Percentiles rank a stretch among this genome's conserved stretches.
Conservation (phyloP, 306 rosid species). For the Vigna unguiculata region DNA sequence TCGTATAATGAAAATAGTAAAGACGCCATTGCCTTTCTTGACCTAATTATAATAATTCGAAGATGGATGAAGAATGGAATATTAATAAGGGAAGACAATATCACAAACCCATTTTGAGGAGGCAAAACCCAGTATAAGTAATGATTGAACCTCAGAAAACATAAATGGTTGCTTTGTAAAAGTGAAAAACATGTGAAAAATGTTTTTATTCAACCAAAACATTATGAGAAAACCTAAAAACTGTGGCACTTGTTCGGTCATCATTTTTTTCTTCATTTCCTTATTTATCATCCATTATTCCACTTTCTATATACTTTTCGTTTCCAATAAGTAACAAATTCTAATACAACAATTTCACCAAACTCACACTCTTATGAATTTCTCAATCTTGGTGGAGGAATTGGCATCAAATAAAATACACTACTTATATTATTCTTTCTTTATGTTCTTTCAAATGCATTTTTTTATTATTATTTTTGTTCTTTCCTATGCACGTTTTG, state of each 20-base stretch:
- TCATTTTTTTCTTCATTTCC: not conserved
- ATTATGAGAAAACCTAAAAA: not conserved
- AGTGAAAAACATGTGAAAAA: conserved; percentile 25
- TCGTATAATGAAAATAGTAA: too few species aligned
- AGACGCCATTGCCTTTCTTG: not conserved
- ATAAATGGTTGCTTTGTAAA: not conserved
- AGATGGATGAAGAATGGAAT: not conserved
- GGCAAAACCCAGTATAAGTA: conserved; percentile 20
- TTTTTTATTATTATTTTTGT: not conserved
- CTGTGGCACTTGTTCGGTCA: conserved; percentile 40
- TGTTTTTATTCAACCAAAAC: conserved; percentile 1
- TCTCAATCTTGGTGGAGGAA: not conserved
- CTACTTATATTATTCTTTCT: not conserved
- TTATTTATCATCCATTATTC: conserved; percentile 20
- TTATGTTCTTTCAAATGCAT: not conserved
- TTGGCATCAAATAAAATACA: not conserved
- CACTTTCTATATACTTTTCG: conserved; percentile 21
- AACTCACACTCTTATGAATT: not conserved
- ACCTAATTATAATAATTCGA: not conserved
- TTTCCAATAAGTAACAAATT: conserved; percentile 19
- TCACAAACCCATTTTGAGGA: not conserved
- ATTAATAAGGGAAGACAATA: not conserved
- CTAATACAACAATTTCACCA: not conserved
- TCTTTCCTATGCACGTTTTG: not conserved
- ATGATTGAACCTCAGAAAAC: conserved; percentile 32